A percentile compares a stretch with the other conserved stretches of the same genome.
phyloP scores from a whole-genome alignment of 768 basidiomycete genomes.

The Strobilomyces echinocephalus region DNA sequence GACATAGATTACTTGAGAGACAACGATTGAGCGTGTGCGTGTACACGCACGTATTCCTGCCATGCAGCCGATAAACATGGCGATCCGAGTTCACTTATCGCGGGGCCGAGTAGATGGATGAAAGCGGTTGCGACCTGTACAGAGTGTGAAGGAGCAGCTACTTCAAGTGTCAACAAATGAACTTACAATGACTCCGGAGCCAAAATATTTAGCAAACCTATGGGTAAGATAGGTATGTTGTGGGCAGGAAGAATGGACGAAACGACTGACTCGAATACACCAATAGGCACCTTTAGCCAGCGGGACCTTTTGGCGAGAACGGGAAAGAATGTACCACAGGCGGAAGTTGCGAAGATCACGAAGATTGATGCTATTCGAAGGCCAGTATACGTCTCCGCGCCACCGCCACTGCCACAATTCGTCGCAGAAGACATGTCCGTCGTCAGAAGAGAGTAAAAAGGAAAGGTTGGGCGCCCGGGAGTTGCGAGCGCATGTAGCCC shows the following conservation, averaged over 20 bases:
- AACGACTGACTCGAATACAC: constrained; percentile 63
- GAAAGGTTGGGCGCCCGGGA: neutral
- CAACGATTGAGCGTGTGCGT: neutral
- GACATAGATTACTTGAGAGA: neutral
- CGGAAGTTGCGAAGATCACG: constrained; percentile 61
- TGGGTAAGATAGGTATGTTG: constrained; percentile 1
- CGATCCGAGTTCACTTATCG: constrained; percentile 62
- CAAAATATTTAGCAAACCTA: constrained; percentile 87
- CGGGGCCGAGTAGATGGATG: constrained; percentile 78
- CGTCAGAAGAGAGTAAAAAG: neutral
- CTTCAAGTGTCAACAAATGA: neutral
- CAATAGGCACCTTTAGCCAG: constrained; percentile 36
- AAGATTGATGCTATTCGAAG: constrained; percentile 73
- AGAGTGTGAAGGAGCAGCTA: neutral
- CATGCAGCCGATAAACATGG: constrained; percentile 69
- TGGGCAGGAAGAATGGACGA: neutral
- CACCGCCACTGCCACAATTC: constrained; percentile 50
- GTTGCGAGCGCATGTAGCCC: neutral
- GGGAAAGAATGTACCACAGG: constrained; percentile 65
- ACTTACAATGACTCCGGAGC: constrained; percentile 81
- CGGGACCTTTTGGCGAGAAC: constrained; percentile 51
- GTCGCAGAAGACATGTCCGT: constrained; percentile 20
- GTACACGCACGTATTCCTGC: constrained; percentile 60
- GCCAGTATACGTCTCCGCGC: constrained; percentile 42
- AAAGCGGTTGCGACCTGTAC: constrained; percentile 83